A percentile compares a stretch with the other conserved stretches of the same genome.
Evolutionary conservation across 306 rosid species (phyloP).

Genomic region (Casuarina equisetifolia): DNA sequence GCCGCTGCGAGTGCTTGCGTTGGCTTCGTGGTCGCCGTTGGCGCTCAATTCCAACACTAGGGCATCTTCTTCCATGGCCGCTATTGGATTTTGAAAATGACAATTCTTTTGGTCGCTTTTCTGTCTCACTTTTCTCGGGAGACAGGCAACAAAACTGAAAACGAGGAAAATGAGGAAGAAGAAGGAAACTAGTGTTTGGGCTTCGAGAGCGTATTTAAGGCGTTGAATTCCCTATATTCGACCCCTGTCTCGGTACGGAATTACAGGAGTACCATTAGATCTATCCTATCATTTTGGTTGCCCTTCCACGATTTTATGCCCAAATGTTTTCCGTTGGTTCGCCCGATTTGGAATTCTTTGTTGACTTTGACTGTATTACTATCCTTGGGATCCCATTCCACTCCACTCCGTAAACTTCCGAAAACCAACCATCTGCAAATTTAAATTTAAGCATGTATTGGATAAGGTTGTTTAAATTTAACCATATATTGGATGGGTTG

Average conservation of each 20-base stretch:
- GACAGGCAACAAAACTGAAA: constrained; percentile 11
- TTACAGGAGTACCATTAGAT: constrained; percentile 26
- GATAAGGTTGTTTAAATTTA: no score
- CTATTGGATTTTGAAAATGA: neutral
- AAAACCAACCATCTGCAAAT: no score
- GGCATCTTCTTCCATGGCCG: constrained; percentile 55
- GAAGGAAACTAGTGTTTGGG: neutral
- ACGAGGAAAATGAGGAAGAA: neutral
- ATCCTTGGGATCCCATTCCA: no score
- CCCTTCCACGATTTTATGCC: no score
- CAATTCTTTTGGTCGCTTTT: neutral
- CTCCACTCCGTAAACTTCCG: no score
- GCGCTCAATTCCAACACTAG: constrained; percentile 41
- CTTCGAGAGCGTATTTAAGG: constrained; percentile 7
- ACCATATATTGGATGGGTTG: no score
- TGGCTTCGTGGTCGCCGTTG: constrained; percentile 29
- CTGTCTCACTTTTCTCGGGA: constrained; percentile 12
- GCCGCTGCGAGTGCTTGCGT: constrained; percentile 14
- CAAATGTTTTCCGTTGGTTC: no score
- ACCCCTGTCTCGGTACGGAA: constrained; percentile 35
- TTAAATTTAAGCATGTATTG: no score
- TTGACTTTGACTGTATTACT: no score
- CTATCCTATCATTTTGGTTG: no score
- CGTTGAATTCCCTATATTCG: constrained; percentile 36
- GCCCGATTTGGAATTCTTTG: no score